Evolutionary conservation across 1,284 basidiomycete species (phyloP).

Genomic region (Moniliophthora roreri): DNA sequence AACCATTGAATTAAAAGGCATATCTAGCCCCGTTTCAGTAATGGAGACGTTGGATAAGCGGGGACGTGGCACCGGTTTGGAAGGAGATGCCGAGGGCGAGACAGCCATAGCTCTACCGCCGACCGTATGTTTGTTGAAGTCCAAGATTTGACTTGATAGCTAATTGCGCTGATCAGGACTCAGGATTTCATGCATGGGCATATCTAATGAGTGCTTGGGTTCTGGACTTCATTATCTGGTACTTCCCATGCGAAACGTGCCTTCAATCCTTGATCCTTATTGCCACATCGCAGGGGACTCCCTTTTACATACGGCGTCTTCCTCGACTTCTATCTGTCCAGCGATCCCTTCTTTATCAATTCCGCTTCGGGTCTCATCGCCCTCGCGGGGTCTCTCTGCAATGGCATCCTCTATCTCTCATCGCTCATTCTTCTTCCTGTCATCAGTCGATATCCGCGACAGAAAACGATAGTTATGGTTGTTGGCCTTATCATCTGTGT

Average conservation of each 20-base stretch:
- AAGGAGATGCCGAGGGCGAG: too few species aligned
- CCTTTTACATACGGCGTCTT: slow-evolving; percentile 17
- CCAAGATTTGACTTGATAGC: too few species aligned
- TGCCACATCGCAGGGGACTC: slow-evolving; percentile 10
- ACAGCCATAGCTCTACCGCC: too few species aligned
- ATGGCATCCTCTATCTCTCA: slow-evolving; percentile 11
- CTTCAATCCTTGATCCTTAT: not conserved
- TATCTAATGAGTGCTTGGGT: slow-evolving; percentile 15
- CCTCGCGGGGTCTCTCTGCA: slow-evolving; percentile 13
- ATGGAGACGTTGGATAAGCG: too few species aligned
- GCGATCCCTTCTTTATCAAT: slow-evolving; percentile 3
- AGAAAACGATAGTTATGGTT: slow-evolving; percentile 9
- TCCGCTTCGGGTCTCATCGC: slow-evolving; percentile 8
- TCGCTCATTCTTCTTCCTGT: slow-evolving; percentile 10
- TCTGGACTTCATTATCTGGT: slow-evolving; percentile 14
- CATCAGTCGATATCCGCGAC: slow-evolving; percentile 9
- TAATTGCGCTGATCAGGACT: slow-evolving; percentile 9
- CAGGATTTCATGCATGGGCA: slow-evolving; percentile 16
- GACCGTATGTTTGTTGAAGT: too few species aligned
- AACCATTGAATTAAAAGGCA: too few species aligned
- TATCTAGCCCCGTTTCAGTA: too few species aligned
- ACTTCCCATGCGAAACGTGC: not conserved
- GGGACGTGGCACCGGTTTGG: too few species aligned
- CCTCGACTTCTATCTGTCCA: slow-evolving; percentile 15
- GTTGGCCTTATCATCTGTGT: slow-evolving; percentile 10